Percentiles rank a stretch among this genome's conserved stretches.
Conservation (phyloP, 768 basidiomycete species). For the Suillus alpinus region DNA sequence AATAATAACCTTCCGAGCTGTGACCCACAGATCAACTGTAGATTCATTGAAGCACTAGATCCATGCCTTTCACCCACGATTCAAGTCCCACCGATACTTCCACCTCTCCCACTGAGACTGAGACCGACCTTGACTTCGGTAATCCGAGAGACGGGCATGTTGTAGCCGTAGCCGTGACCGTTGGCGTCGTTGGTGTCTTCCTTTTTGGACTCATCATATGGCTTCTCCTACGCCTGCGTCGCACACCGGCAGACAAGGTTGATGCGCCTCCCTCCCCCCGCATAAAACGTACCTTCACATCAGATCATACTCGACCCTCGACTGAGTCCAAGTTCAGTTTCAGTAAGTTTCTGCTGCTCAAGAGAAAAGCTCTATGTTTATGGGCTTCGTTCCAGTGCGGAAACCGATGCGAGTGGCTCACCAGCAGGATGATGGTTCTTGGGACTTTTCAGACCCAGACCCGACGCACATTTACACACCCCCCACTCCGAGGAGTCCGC, state of each 20-base stretch:
- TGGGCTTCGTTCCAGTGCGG: constrained; percentile 12
- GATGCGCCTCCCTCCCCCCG: background rate
- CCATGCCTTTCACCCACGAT: constrained; percentile 12
- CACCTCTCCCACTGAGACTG: constrained; percentile 6
- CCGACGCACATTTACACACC: background rate
- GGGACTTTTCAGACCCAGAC: constrained; percentile 32
- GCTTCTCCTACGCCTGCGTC: constrained; percentile 25
- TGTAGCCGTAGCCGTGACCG: constrained; percentile 25
- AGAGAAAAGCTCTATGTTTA: background rate
- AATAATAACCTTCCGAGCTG: background rate
- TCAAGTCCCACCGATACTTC: constrained; percentile 4
- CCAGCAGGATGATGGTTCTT: constrained; percentile 17
- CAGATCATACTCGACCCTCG: constrained; percentile 20
- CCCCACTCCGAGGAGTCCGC: constrained; percentile 5
- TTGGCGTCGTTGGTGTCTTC: constrained; percentile 22
- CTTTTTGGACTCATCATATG: constrained; percentile 23
- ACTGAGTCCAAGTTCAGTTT: constrained; percentile 26
- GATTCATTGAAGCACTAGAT: background rate
- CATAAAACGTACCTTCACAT: constrained; percentile 3
- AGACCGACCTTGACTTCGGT: constrained; percentile 10
- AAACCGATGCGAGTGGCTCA: constrained; percentile 24
- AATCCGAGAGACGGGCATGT: constrained; percentile 13
- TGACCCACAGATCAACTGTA: background rate
- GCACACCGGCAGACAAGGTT: background rate
- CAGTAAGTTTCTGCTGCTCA: constrained; percentile 13